Evolutionary conservation across 2,329 filamentous ascomycete genomes (phyloP), one percentile per base, ranked within the genome.

Genomic region (Rhynchosporium agropyri): DNA sequence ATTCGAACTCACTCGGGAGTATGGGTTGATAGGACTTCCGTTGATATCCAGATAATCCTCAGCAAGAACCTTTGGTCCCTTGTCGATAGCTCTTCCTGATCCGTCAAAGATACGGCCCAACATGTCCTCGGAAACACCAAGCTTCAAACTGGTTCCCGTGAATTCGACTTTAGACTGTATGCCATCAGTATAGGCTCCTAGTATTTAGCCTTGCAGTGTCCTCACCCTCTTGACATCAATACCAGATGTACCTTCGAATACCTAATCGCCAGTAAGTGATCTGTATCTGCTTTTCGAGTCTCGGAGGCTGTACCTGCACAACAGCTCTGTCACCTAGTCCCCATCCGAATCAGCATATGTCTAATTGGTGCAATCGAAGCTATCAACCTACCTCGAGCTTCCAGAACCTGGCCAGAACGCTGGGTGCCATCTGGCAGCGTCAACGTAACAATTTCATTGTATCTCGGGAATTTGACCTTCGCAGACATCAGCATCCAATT

Each of bases 21-120:
- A 98, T 66, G 95, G 95, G 82, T 99, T 99, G 81, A 99, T 99
- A 64, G 95, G 94, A 78, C 89, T 95, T 76, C 95, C 95, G 83
- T 99, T 99, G 81, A 99, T 99, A 78, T 99, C 96, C 72, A 99
- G 84, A 78, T 96, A 99, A 73, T 99, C 95, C 79, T 99, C 95
- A 58, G 95, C 93, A 69, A 99, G 82, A 73, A 99, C 95, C 82
- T 97, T 98, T 66, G 95, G 95, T 60, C 96, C 95, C 82, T 98
- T 99, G 81, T 99, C 95, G 77, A 99, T 99, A 72, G 96, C 91
- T 78, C 94, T 90, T 76, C 95, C 95, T 65, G 95, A 98, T 74
- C 95, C 95, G 81, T 99, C 93, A 76, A 99, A 99, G 78, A 98
- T 92, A 82, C 96, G 94, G 70, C 95, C 95, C 79, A 99, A 81